Base-by-base conservation (phyloP, 352 stramenopile species). In the Pythium periplocum region DNA sequence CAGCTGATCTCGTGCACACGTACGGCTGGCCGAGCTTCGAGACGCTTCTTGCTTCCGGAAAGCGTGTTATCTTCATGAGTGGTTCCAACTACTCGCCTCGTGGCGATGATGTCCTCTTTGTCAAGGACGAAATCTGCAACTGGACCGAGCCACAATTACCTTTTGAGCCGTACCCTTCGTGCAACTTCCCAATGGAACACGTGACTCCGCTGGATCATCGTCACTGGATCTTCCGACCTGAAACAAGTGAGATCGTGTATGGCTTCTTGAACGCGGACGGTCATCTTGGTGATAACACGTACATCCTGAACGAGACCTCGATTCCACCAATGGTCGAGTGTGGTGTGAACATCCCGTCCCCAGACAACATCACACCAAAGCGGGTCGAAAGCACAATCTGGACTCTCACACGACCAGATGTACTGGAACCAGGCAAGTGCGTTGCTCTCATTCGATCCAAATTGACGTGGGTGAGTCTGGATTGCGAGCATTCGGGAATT, bases 241-340 rank as follows among this genome's bases (percentile, higher is more conserved):
- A 91, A 68, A 92, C 80, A 30, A 93, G 83, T 45, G 83, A 93
- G 54, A 93, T 93, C 37, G 73, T 88, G 55, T 92, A 92, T 31
- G 83, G 67, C 0, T 88, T 92, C 51, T 59, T 93, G 33, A 93
- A 93, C 51, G 80, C 83, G 3, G 71, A 83, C 53, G 83, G 83
- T 7, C 68, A 89, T 38, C 48, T 93, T 33, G 83, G 83, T 12
- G 61, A 45, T 9, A 90, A 93, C 61, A 63, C 75, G 40, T 66
- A 87, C 53, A 51, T 93, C 41, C 53, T 93, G 26, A 69, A 90
- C 45, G 80, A 93, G 37, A 66, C 73, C 33, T 70, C 73, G 34
- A 64, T 93, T 41, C 83, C 83, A 10, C 66, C 68, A 9, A 53
- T 91, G 55, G 55, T 80, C 37, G 62, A 86, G 34, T 93, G 83